These are phyloP conservation scores for Phytophthora sp. DNA, from an alignment of 352 stramenopile species.

Conservation along the genomic window DNA sequence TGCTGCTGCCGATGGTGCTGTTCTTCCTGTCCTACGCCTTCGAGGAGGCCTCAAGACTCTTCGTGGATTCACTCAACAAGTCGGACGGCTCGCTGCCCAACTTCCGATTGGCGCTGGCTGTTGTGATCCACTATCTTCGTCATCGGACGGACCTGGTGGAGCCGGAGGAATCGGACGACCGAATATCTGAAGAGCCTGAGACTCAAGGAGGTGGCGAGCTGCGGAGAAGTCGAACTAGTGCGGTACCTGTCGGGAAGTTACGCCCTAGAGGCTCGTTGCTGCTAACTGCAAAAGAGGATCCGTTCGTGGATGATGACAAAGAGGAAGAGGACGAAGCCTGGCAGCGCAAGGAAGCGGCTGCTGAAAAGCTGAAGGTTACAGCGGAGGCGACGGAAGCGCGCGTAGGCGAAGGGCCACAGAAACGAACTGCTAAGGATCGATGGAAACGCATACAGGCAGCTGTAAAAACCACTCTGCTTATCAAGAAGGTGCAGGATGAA, in stretches of 20 bases:
- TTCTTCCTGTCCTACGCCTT: constrained; percentile 88
- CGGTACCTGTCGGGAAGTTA: constrained; percentile 16
- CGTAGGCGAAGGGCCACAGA: constrained; percentile 11
- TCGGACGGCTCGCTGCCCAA: constrained; percentile 73
- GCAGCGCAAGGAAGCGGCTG: constrained; percentile 41
- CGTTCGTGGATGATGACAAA: constrained; percentile 61
- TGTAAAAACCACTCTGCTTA: constrained; percentile 62
- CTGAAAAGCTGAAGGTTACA: constrained; percentile 33
- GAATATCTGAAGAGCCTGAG: constrained; percentile 9
- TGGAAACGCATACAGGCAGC: constrained; percentile 64
- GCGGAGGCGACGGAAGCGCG: constrained; percentile 27
- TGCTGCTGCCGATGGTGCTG: constrained; percentile 64
- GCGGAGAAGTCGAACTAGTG: constrained; percentile 31
- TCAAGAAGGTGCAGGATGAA: constrained; percentile 63
- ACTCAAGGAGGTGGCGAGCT: constrained; percentile 18
- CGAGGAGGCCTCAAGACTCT: constrained; percentile 69
- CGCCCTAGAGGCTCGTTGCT: constrained; percentile 41
- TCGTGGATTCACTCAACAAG: constrained; percentile 78
- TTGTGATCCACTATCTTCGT: constrained; percentile 82
- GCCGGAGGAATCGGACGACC: constrained; percentile 21
- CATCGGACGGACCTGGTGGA: constrained; percentile 62
- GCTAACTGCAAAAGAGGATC: constrained; percentile 57
- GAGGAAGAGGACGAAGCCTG: constrained; percentile 61
- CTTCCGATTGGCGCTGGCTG: constrained; percentile 74
- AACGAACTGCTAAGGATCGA: constrained; percentile 40